Percentiles rank a stretch among this genome's conserved stretches.
Evolutionary conservation across 2,329 filamentous ascomycete species (phyloP).

Genomic region (Dactylella cylindrospora): DNA sequence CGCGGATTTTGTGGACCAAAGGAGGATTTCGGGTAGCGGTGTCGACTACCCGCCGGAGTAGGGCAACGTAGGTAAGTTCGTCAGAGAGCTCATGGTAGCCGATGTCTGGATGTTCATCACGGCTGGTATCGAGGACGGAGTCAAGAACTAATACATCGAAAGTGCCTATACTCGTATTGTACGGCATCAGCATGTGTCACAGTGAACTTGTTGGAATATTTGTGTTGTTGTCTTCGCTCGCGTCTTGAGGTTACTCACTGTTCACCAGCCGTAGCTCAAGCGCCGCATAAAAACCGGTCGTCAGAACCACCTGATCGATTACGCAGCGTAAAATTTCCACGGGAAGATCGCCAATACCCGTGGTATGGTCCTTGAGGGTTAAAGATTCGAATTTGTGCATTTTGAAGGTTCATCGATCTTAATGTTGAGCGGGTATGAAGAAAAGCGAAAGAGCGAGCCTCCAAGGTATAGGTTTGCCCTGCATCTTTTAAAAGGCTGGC

Average conservation of each 20-base stretch:
- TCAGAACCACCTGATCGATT: conserved; percentile 20
- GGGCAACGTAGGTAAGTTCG: conserved; percentile 18
- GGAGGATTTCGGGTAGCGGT: conserved; percentile 7
- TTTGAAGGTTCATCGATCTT: too few relatives aligned
- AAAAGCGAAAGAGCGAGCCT: too few relatives aligned
- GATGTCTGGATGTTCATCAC: conserved; percentile 4
- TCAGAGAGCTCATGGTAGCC: not conserved
- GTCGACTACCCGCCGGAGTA: conserved; percentile 18
- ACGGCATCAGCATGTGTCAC: not conserved
- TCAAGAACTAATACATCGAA: conserved; percentile 28
- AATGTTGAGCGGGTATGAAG: too few relatives aligned
- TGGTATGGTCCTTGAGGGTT: conserved; percentile 1
- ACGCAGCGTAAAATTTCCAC: conserved; percentile 24
- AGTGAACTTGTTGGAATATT: conserved; percentile 6
- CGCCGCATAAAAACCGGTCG: conserved; percentile 21
- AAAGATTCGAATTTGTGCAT: conserved; percentile 21
- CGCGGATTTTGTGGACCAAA: conserved; percentile 15
- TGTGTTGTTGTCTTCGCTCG: conserved; percentile 19
- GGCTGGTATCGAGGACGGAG: conserved; percentile 24
- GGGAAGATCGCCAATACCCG: conserved; percentile 5
- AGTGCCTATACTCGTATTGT: conserved; percentile 3
- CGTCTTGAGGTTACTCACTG: conserved; percentile 15
- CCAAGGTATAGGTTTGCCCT: too few relatives aligned
- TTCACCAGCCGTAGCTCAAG: conserved; percentile 32
- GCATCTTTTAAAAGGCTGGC: not conserved